phyloP scores from a whole-genome alignment of 495 filamentous ascomycete genomes.

The Penicillium ochrochloron region DNA sequence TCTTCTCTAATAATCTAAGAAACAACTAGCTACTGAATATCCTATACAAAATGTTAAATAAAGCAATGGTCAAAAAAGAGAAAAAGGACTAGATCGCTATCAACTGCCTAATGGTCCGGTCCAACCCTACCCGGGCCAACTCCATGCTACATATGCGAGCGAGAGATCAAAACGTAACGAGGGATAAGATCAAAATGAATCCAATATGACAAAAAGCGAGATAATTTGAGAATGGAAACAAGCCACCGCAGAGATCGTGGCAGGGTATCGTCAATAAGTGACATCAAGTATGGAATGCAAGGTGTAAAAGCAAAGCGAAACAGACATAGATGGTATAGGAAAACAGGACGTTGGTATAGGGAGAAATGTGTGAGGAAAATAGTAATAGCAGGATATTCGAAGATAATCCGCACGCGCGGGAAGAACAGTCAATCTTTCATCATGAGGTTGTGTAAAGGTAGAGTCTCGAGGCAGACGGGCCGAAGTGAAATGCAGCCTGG shows the following conservation, averaged over 20 bases:
- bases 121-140: slow-evolving; percentile 12
- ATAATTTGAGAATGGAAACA: slow-evolving; percentile 18
- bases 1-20: background rate
- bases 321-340: slow-evolving; percentile 15
- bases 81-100: background rate
- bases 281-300: slow-evolving; percentile 21
- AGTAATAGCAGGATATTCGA: slow-evolving; percentile 10
- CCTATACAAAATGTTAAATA: background rate
- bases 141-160: slow-evolving; percentile 14
- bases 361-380: slow-evolving; percentile 9
- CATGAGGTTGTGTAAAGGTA: background rate
- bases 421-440: slow-evolving; percentile 4
- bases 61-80: background rate
- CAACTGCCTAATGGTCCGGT: background rate
- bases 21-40: background rate
- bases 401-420: slow-evolving; percentile 6
- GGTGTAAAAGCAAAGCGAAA: background rate
- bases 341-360: slow-evolving; percentile 30
- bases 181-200: background rate
- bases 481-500: background rate
- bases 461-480: background rate
- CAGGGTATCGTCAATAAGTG: slow-evolving; percentile 39
- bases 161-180: background rate
- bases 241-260: slow-evolving; percentile 23
- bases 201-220: background rate